These are phyloP conservation scores for Graphiopsis chlorocephala DNA, from an alignment of 2,329 filamentous ascomycete species.

Conservation along the genomic window DNA sequence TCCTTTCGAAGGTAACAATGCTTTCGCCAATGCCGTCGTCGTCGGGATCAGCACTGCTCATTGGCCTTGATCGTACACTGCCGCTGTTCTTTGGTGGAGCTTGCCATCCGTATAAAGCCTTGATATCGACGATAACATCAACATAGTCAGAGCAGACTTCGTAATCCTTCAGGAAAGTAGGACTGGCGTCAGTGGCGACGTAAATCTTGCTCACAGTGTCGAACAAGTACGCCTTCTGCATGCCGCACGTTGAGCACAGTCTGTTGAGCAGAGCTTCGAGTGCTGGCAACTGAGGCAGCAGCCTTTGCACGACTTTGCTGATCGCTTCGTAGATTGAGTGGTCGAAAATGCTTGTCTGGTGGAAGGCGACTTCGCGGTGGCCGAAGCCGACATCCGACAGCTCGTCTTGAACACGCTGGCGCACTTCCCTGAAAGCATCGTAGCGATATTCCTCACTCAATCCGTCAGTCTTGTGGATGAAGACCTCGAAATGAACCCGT, in stretches of 20 bases:
- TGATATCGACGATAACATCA: conserved; percentile 95
- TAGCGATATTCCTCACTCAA: conserved; percentile 94
- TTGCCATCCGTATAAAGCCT: conserved; percentile 85
- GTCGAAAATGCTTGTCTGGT: conserved; percentile 97
- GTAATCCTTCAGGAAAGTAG: conserved; percentile 92
- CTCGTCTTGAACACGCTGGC: conserved; percentile 93
- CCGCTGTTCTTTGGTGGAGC: conserved; percentile 36
- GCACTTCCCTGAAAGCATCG: conserved; percentile 94
- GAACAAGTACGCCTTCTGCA: conserved; percentile 97
- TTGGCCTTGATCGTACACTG: conserved; percentile 8
- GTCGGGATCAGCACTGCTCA: conserved; percentile 13
- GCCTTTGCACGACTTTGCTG: conserved; percentile 95
- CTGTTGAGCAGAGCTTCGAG: conserved; percentile 93
- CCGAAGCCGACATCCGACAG: conserved; percentile 90
- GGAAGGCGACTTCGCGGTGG: conserved; percentile 89
- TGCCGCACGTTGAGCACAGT: conserved; percentile 86
- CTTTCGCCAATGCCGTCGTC: conserved; percentile 49
- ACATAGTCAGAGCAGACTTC: conserved; percentile 99
- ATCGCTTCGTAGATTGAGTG: conserved; percentile 98
- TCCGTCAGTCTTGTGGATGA: conserved; percentile 99
- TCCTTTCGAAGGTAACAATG: conserved; percentile 60
- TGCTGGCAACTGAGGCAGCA: conserved; percentile 88
- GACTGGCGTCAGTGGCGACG: conserved; percentile 90
- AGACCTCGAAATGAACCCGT: conserved; percentile 94
- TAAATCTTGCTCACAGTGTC: conserved; percentile 98